Base-by-base conservation (phyloP, 2,329 filamentous ascomycete genomes). In the Calonectria montana region DNA sequence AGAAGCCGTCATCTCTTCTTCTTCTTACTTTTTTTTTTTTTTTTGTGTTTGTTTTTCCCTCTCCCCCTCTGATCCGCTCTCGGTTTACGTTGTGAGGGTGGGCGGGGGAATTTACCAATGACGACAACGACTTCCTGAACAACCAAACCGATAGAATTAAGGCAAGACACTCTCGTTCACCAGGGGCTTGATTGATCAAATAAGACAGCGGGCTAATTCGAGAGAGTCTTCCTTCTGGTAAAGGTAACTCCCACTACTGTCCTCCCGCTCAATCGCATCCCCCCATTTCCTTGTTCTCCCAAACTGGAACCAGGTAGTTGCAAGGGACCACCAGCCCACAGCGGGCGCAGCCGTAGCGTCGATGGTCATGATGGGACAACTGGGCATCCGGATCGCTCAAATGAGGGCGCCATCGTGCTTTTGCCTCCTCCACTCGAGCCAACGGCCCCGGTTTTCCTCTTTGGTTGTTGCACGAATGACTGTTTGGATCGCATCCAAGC, bases 71-170 rank as follows among this genome's bases (percentile, higher is more conserved):
- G 13, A 13, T 27, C 31, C 53, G 53, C 8, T 57, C 21, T 18
- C 18, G 21, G 35, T 18, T 27, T 23, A 41, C 23, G n/a, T 59
- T n/a, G 29, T 57, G 2, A 55, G 50, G 29, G 55, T 61, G 57
- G 37, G 27, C 27, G 31, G 57, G 37, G 31, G 57, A 23, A 13
- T 62, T 29, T 45, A 41, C 64, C 63, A 66, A 70, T 70, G 68
- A 70, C 68, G 68, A 70, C 68, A 70, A 70, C 68, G 68, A 70
- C 35, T 43, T 50, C 25, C 7, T 10, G 6, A 9, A 6, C 7
- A n/a, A n/a, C 23, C 31, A 15, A 37, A 50, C 29, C 12, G 43
- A 25, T 29, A 47, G 43, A 5, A 31, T 37, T 18, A 8, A 48
- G 43, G 43, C 23, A 41, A 61, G 6, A 8, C 53, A 5, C n/a